phyloP scores from a whole-genome alignment of 2,329 filamentous ascomycete species.

The Colletotrichum sp. region DNA sequence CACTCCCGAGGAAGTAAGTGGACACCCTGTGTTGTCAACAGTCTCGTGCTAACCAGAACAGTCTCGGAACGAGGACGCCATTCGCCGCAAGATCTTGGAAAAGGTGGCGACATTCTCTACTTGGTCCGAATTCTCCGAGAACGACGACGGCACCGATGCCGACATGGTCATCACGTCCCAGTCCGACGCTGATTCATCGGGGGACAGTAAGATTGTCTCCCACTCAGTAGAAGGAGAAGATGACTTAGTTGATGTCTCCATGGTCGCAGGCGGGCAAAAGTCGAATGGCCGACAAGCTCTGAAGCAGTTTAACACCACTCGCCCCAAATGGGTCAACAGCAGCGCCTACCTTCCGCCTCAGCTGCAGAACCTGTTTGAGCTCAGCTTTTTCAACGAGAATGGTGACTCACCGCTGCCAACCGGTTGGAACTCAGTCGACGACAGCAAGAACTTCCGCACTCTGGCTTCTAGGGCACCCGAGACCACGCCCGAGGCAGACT shows the following conservation, averaged over 20 bases:
- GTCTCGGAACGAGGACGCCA: constrained; percentile 67
- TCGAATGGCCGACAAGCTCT: constrained; percentile 30
- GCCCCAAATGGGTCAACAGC: constrained; percentile 59
- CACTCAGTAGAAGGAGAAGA: constrained; percentile 88
- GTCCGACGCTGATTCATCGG: constrained; percentile 70
- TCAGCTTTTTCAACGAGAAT: constrained; percentile 67
- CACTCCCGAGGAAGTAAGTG: constrained; percentile 71
- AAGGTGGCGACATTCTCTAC: constrained; percentile 81
- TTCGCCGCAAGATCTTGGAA: constrained; percentile 80
- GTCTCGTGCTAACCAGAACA: constrained; percentile 21
- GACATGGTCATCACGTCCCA: constrained; percentile 72
- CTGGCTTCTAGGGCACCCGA: constrained; percentile 51
- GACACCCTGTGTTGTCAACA: constrained; percentile 26
- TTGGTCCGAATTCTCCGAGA: constrained; percentile 53
- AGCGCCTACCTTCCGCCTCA: constrained; percentile 64
- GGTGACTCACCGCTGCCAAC: constrained; percentile 67
- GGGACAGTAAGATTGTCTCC: constrained; percentile 74
- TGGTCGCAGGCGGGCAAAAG: constrained; percentile 66
- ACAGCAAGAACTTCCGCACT: constrained; percentile 62
- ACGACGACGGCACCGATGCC: constrained; percentile 64
- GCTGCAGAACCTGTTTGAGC: constrained; percentile 76
- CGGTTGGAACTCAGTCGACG: constrained; percentile 70
- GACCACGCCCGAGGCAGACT: constrained; percentile 42
- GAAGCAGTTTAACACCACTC: constrained; percentile 52
- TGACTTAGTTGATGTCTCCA: constrained; percentile 87